phyloP scores from a whole-genome alignment of 148 eudicot genomes.

The Salicornia ramosissima region DNA sequence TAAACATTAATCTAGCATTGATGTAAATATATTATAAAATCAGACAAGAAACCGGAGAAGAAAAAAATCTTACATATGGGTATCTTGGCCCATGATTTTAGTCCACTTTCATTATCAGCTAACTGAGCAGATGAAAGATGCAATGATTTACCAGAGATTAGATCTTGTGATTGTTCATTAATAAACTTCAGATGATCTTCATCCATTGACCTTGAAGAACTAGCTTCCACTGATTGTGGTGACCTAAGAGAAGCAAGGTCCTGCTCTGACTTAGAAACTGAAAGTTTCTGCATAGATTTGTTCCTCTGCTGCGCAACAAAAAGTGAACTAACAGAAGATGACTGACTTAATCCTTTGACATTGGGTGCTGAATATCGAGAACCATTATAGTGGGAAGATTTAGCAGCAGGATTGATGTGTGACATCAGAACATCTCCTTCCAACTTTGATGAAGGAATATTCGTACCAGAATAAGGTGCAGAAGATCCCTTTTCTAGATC shows the following conservation, averaged over 20 bases:
- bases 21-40: conserved; percentile 8
- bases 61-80: conserved; percentile 53
- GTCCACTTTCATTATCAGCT: conserved; percentile 31
- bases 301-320: conserved; percentile 44
- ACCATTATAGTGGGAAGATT: conserved; percentile 40
- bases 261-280: conserved; percentile 91
- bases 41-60: conserved; percentile 11
- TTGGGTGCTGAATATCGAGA: conserved; percentile 39
- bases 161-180: conserved; percentile 26
- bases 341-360: conserved; percentile 51
- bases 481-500: conserved; percentile 73
- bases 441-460: conserved; percentile 40
- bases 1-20: background rate
- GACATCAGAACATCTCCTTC: conserved; percentile 41
- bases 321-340: conserved; percentile 47
- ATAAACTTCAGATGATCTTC: conserved; percentile 50
- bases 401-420: conserved; percentile 32
- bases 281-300: conserved; percentile 41
- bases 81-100: conserved; percentile 38
- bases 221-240: conserved; percentile 50
- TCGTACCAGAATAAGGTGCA: conserved; percentile 32
- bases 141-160: conserved; percentile 42
- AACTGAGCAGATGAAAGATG: conserved; percentile 36
- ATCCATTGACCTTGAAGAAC: conserved; percentile 49
- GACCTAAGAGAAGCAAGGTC: conserved; percentile 75